Conservation (phyloP, 2,329 filamentous ascomycete species). For the Juglanconis juglandina region DNA sequence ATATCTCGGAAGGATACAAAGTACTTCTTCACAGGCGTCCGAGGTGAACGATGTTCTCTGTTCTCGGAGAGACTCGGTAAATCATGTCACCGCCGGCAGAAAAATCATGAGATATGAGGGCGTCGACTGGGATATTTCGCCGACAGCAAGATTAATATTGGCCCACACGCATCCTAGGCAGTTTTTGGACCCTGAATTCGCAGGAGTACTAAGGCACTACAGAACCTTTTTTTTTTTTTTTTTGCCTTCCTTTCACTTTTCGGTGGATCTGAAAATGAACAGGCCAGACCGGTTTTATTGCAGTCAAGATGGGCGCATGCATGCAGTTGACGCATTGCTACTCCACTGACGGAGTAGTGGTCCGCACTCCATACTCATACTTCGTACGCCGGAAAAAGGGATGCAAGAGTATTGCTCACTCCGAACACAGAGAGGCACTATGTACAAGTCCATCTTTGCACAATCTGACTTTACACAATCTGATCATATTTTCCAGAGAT, state of each 20-base stretch:
- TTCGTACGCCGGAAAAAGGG: no score
- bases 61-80: no score
- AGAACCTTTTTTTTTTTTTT: background rate
- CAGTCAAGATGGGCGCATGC: no score
- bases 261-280: background rate
- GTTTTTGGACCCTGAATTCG: background rate
- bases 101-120: background rate
- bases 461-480: background rate
- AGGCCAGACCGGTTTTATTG: no score
- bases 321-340: no score
- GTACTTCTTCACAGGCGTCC: background rate
- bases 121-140: conserved; percentile 2
- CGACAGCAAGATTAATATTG: background rate
- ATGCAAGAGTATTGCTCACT: no score
- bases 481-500: background rate
- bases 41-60: background rate
- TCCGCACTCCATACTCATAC: no score
- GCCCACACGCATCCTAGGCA: background rate
- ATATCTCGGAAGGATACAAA: background rate
- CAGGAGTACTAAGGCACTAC: background rate
- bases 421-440: no score
- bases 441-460: background rate
- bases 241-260: background rate
- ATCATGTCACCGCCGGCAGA: background rate
- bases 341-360: no score